phyloP scores from a whole-genome alignment of 1,284 basidiomycete species.

The Leccinum angustisporum region DNA sequence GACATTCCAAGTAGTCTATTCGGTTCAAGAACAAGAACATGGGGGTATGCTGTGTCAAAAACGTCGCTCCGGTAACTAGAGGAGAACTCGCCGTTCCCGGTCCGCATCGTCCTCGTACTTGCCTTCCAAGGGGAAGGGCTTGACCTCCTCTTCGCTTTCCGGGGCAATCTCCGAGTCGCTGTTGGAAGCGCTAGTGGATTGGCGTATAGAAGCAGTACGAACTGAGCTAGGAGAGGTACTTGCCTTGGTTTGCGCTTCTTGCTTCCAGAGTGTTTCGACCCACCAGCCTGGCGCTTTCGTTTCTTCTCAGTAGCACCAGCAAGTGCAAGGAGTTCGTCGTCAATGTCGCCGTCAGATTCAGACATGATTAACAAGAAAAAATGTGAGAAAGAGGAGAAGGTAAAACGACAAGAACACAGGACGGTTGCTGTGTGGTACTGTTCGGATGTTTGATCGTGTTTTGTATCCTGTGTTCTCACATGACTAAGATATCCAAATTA shows the following conservation, averaged over 20 bases:
- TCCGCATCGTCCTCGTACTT: constrained; percentile 87
- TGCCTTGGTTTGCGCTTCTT: constrained; percentile 56
- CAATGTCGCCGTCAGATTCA: constrained; percentile 67
- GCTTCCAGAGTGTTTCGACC: constrained; percentile 30
- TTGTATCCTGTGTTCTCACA: constrained; percentile 16
- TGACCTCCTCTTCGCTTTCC: constrained; percentile 61
- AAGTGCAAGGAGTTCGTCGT: constrained; percentile 67
- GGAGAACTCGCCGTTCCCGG: constrained; percentile 63
- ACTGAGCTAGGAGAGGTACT: constrained; percentile 21
- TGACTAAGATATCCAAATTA: constrained; percentile 9
- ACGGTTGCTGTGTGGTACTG: neutral
- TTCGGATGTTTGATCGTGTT: constrained; percentile 22
- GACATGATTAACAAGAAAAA: constrained; percentile 47
- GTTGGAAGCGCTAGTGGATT: constrained; percentile 28
- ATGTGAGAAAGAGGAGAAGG: neutral
- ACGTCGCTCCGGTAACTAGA: constrained; percentile 21
- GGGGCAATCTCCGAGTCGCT: constrained; percentile 55
- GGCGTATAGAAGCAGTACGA: constrained; percentile 4
- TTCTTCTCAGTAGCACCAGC: constrained; percentile 60
- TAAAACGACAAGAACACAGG: neutral
- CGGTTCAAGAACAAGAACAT: constrained; percentile 11
- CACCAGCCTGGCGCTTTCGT: constrained; percentile 42
- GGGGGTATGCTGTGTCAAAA: constrained; percentile 21
- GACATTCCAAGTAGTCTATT: constrained; percentile 75
- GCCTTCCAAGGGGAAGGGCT: constrained; percentile 88